Evolutionary conservation across 2,329 filamentous ascomycete genomes (phyloP).

Genomic region (Exophiala xenobiotica): DNA sequence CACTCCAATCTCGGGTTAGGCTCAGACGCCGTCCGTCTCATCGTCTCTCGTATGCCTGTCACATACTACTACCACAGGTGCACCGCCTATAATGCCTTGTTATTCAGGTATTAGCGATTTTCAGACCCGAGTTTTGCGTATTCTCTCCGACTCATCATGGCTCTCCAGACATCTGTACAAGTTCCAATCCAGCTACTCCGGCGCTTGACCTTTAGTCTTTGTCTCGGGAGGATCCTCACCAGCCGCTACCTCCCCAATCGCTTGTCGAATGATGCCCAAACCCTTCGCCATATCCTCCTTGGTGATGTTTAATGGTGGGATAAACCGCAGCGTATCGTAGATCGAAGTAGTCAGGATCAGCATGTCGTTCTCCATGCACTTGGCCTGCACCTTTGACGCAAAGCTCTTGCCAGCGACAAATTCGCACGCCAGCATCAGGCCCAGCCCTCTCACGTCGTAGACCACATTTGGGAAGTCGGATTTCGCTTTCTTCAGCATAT

Average conservation of each 20-base stretch:
- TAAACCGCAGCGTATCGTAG: constrained; percentile 43
- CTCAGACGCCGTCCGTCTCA: too few species aligned
- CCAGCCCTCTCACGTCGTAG: constrained; percentile 40
- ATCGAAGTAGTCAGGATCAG: constrained; percentile 42
- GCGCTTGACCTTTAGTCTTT: constrained; percentile 22
- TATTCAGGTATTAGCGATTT: too few species aligned
- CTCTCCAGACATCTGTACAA: background rate
- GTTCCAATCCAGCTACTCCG: constrained; percentile 8
- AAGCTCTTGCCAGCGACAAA: constrained; percentile 38
- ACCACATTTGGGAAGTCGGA: constrained; percentile 35
- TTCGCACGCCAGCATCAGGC: constrained; percentile 42
- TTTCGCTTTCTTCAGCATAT: constrained; percentile 32
- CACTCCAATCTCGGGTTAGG: too few species aligned
- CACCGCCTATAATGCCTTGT: too few species aligned
- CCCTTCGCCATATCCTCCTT: constrained; percentile 41
- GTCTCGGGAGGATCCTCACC: constrained; percentile 26
- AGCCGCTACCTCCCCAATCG: constrained; percentile 39
- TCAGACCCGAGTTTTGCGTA: too few species aligned
- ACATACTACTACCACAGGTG: too few species aligned
- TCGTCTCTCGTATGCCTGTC: too few species aligned
- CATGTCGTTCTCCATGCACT: constrained; percentile 42
- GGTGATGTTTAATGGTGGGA: constrained; percentile 41
- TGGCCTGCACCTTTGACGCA: constrained; percentile 40
- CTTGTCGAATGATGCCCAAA: constrained; percentile 37
- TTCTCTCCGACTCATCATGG: too few species aligned